Base-by-base conservation (phyloP, 306 rosid species). In the Dicorynia guianensis region DNA sequence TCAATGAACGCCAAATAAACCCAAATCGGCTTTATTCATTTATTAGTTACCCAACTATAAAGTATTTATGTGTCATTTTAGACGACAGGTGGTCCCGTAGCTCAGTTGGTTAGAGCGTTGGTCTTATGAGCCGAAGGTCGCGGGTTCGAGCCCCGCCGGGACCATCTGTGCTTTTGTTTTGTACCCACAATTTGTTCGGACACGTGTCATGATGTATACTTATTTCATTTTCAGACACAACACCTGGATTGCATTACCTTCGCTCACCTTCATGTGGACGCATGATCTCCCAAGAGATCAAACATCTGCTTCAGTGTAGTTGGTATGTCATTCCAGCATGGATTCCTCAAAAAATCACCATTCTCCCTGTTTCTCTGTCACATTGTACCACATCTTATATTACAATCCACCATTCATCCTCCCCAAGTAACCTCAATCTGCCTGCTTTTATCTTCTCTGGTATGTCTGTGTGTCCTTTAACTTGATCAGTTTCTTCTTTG, bases 231-330 rank as follows among this genome's bases (percentile, higher is more conserved):
- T 74, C 71, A 79, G 62, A 38, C 56, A 66, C 76, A 25, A 66
- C 48, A 64, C 20, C 17, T 80, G 50, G 63, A 77, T 69, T 73
- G 35, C 63, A 67, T 63, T 61, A 63, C 59, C 81, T 59, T 63
- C 46, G 79, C 75, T 63, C 70, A 81, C 83, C 88, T 81, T 63
- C 59, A 47, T 79, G 38, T 69, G 42, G 93, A 85, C 80, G 63
- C 48, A 47, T 76, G 63, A 83, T 70, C 87, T 80, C 77, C 70
- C 80, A 77, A 72, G 79, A 85, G 93, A 85, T 91, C 67, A 91
- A 73, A 83, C 85, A 78, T 70, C 89, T 57, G 63, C 80, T 80
- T 89, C 90, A 67, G 15, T 77, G 77, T 82, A 60, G 91, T 84
- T 89, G 84, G 69, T 58, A 67, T 74, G 93, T 91, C 90, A 67